Conservation (phyloP, 2,329 filamentous ascomycete species). For the Juglanconis sp. region DNA sequence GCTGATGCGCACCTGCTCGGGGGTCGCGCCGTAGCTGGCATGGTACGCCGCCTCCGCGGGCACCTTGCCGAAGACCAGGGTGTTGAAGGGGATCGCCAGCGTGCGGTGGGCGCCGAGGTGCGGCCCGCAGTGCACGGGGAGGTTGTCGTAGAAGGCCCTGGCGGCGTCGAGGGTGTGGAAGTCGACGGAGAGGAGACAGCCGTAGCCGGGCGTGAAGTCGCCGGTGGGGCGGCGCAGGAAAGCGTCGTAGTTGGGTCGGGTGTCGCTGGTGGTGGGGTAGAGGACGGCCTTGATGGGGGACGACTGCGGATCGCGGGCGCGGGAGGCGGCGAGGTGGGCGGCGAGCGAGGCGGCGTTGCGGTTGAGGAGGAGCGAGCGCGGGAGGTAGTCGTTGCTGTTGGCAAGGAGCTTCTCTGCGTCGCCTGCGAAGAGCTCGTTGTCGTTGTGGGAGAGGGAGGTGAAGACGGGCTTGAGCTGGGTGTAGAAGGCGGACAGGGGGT, state of each 20-base stretch:
- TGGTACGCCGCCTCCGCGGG: conserved; percentile 35
- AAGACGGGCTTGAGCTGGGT: conserved; percentile 31
- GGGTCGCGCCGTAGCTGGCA: conserved; percentile 34
- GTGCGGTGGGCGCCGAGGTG: conserved; percentile 53
- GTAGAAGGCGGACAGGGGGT: conserved; percentile 43
- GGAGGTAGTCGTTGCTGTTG: conserved; percentile 49
- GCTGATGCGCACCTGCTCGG: conserved; percentile 43
- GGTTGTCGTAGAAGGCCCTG: conserved; percentile 46
- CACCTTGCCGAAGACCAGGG: conserved; percentile 39
- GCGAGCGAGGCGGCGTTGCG: conserved; percentile 51
- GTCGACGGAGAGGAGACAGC: conserved; percentile 52
- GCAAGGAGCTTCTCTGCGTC: conserved; percentile 45
- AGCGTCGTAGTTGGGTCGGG: conserved; percentile 34
- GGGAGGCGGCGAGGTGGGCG: conserved; percentile 30
- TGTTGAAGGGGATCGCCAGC: conserved; percentile 46
- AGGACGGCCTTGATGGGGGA: conserved; percentile 37
- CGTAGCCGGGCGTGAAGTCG: conserved; percentile 51
- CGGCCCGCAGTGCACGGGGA: conserved; percentile 48
- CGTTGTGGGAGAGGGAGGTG: conserved; percentile 35
- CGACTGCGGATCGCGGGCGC: conserved; percentile 23
- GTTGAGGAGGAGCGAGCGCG: conserved; percentile 52
- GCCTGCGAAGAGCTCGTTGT: conserved; percentile 46
- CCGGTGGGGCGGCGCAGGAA: conserved; percentile 35
- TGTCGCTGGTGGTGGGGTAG: conserved; percentile 39
- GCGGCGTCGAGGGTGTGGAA: conserved; percentile 40